A percentile compares a stretch with the other conserved stretches of the same genome.
Evolutionary conservation across 2,329 filamentous ascomycete genomes (phyloP).

Genomic region (Trichoderma sp.): DNA sequence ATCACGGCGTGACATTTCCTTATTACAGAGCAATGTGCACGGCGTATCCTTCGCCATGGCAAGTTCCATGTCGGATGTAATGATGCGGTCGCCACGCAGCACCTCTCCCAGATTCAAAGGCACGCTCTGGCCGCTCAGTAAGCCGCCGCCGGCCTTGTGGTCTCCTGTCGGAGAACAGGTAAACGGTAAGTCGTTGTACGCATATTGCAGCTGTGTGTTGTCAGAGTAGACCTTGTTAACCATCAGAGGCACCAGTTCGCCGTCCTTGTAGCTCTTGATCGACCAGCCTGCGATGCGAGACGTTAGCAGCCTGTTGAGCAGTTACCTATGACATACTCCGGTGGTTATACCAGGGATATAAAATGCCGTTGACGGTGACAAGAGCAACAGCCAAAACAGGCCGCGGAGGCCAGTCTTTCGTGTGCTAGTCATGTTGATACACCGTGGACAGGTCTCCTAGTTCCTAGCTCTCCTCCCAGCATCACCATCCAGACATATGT

Average conservation of each 20-base stretch:
- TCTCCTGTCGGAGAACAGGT: constrained; percentile 76
- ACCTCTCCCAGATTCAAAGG: constrained; percentile 85
- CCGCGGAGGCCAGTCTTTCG: constrained; percentile 36
- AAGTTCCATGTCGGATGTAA: constrained; percentile 78
- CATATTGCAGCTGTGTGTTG: constrained; percentile 85
- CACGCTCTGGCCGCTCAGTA: constrained; percentile 73
- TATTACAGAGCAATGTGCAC: constrained; percentile 70
- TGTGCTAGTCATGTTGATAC: constrained; percentile 23
- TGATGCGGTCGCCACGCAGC: constrained; percentile 80
- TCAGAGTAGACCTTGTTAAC: constrained; percentile 93
- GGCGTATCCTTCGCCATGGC: constrained; percentile 72
- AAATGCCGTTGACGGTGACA: constrained; percentile 56
- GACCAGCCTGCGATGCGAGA: constrained; percentile 62
- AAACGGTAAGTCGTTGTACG: constrained; percentile 84
- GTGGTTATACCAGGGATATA: constrained; percentile 73
- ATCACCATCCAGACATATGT: neutral
- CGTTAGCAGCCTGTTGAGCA: constrained; percentile 13
- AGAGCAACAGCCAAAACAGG: constrained; percentile 43
- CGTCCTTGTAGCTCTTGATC: constrained; percentile 72
- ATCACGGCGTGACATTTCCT: constrained; percentile 61
- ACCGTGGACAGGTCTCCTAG: neutral
- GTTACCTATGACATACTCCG: constrained; percentile 11
- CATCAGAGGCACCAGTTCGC: constrained; percentile 76
- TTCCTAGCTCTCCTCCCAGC: neutral
- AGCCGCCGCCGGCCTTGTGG: constrained; percentile 60